Percentiles rank a stretch among this genome's conserved stretches.
Evolutionary conservation across 176 grass and related monocot genomes (phyloP).

Genomic region (Echinochloa phyllopogon): DNA sequence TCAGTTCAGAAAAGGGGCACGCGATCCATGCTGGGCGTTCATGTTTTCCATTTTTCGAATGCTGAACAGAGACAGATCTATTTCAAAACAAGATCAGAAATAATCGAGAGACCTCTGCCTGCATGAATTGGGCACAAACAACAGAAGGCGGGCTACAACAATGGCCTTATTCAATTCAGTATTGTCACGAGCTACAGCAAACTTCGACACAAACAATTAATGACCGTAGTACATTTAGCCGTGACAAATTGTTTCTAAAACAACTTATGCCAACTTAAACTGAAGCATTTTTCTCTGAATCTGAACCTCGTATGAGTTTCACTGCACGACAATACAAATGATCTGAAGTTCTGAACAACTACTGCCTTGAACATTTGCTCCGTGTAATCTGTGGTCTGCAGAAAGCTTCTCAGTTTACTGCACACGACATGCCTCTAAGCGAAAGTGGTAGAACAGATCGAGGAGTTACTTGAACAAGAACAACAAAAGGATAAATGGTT

Average conservation of each 20-base stretch:
- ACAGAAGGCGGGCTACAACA: not conserved
- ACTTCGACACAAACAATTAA: not conserved
- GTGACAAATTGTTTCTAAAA: not conserved
- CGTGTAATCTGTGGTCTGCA: not conserved
- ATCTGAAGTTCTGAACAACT: not conserved
- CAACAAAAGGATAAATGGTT: not conserved
- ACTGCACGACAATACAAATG: not conserved
- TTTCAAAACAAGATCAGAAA: not conserved
- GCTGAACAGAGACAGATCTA: no score
- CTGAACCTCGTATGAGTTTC: not conserved
- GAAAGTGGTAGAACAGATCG: not conserved
- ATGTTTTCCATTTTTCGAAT: no score
- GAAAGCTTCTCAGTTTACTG: not conserved
- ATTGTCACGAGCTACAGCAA: not conserved
- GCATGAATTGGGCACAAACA: not conserved
- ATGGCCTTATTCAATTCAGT: conserved; percentile 27
- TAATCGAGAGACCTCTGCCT: not conserved
- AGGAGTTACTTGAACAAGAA: not conserved
- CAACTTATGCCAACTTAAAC: not conserved
- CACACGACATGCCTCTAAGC: not conserved
- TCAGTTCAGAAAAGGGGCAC: no score
- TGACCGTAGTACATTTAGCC: not conserved
- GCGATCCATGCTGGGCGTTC: no score
- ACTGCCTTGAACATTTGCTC: not conserved
- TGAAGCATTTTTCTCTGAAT: not conserved